Evolutionary conservation across 768 basidiomycete species (phyloP).

Genomic region (Naematelia encephala): DNA sequence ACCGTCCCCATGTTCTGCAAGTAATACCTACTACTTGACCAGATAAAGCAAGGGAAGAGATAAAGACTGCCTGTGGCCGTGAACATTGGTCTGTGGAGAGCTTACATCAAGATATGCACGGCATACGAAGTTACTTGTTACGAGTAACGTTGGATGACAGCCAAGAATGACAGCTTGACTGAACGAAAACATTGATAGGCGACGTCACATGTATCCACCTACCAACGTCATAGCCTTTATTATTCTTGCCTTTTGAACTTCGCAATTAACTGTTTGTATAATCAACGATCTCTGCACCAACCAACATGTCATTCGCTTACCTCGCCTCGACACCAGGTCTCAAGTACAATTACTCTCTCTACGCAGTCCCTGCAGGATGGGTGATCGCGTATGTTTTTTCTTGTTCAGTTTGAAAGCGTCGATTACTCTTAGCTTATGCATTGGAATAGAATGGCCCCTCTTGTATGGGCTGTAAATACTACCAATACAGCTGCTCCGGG

Average conservation of each 20-base stretch:
- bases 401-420: background rate
- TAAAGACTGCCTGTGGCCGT: too few species aligned
- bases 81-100: too few species aligned
- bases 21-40: background rate
- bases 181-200: too few species aligned
- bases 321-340: constrained; percentile 24
- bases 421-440: background rate
- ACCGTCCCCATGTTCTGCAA: background rate
- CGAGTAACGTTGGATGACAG: too few species aligned
- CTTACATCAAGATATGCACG: too few species aligned
- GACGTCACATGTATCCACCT: too few species aligned
- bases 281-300: too few species aligned
- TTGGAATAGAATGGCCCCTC: constrained; percentile 22
- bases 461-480: constrained; percentile 27
- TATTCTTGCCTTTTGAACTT: too few species aligned
- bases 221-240: too few species aligned
- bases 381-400: constrained; percentile 21
- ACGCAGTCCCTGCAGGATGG: constrained; percentile 39
- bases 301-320: constrained; percentile 20
- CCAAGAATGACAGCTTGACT: too few species aligned
- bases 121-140: too few species aligned
- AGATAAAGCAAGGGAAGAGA: background rate
- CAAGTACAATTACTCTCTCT: constrained; percentile 35
- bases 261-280: too few species aligned
- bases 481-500: constrained; percentile 7